These are phyloP conservation scores for Dothistroma pini DNA, from an alignment of 2,329 filamentous ascomycete species.

Conservation along the genomic window DNA sequence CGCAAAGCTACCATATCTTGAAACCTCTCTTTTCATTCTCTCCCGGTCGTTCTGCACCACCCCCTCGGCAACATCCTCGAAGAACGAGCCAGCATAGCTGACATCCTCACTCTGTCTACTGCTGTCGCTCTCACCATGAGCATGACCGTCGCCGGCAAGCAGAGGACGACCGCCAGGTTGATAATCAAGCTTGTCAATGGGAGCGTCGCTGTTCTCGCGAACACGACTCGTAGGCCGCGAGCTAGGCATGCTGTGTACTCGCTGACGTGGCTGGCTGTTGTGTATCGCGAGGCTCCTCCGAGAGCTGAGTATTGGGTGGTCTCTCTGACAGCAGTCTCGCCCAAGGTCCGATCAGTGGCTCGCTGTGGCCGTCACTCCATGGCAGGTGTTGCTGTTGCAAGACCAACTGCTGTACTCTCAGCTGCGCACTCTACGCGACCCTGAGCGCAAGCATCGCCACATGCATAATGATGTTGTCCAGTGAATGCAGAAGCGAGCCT, in stretches of 20 bases:
- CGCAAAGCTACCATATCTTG: constrained; percentile 55
- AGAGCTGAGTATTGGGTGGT: neutral
- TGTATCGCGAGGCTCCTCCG: neutral
- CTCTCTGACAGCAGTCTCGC: neutral
- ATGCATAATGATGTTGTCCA: neutral
- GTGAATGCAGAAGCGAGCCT: neutral
- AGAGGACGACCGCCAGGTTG: constrained; percentile 41
- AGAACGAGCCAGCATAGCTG: constrained; percentile 52
- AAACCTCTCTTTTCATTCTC: constrained; percentile 51
- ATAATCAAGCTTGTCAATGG: constrained; percentile 52
- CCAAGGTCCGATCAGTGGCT: neutral
- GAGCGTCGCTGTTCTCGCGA: constrained; percentile 17
- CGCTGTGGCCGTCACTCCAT: neutral
- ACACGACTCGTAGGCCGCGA: constrained; percentile 19
- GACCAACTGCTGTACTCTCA: neutral
- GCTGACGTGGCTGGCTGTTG: neutral
- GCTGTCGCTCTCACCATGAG: constrained; percentile 16
- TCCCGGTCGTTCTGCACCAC: constrained; percentile 56
- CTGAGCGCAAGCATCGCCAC: neutral
- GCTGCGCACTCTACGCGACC: neutral
- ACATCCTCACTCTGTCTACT: constrained; percentile 40
- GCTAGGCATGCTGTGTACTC: neutral
- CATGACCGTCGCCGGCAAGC: constrained; percentile 33
- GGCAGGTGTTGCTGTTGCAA: neutral
- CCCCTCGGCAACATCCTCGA: constrained; percentile 59